Conservation (phyloP, 192 early-diverging fungal genomes). For the Backusella tarrabulga region DNA sequence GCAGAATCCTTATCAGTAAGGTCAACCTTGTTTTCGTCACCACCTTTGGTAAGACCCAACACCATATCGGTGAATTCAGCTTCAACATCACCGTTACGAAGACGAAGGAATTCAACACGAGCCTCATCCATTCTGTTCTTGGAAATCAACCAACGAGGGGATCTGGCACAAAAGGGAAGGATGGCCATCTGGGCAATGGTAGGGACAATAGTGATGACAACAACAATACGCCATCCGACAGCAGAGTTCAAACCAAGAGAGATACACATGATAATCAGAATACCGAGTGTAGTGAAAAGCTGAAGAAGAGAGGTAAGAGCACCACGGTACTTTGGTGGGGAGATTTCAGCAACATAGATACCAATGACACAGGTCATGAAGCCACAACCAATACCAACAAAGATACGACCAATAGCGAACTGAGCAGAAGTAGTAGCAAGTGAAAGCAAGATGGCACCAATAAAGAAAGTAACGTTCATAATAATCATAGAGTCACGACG, state of each 20-base stretch:
- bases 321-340: constrained; percentile 46
- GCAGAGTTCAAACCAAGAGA: constrained; percentile 41
- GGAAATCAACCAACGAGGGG: constrained; percentile 65
- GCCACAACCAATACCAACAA: constrained; percentile 58
- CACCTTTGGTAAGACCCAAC: constrained; percentile 11
- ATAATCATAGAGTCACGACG: constrained; percentile 58
- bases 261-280: constrained; percentile 49
- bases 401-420: constrained; percentile 47
- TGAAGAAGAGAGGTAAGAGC: constrained; percentile 53
- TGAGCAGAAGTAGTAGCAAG: constrained; percentile 30
- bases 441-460: constrained; percentile 43
- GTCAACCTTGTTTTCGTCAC: constrained; percentile 4
- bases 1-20: constrained; percentile 12
- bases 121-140: constrained; percentile 58
- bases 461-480: constrained; percentile 50
- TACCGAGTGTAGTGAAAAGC: constrained; percentile 55
- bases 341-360: constrained; percentile 55
- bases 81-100: constrained; percentile 60
- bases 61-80: constrained; percentile 58
- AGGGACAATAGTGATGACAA: constrained; percentile 44
- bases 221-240: constrained; percentile 48
- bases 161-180: constrained; percentile 64
- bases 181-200: constrained; percentile 56
- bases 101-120: constrained; percentile 54
- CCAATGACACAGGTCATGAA: constrained; percentile 53